Percentiles rank a stretch among this genome's conserved stretches.
These are phyloP conservation scores for Acer saccharum DNA, from an alignment of 345 rosid species.

Conservation along the genomic window DNA sequence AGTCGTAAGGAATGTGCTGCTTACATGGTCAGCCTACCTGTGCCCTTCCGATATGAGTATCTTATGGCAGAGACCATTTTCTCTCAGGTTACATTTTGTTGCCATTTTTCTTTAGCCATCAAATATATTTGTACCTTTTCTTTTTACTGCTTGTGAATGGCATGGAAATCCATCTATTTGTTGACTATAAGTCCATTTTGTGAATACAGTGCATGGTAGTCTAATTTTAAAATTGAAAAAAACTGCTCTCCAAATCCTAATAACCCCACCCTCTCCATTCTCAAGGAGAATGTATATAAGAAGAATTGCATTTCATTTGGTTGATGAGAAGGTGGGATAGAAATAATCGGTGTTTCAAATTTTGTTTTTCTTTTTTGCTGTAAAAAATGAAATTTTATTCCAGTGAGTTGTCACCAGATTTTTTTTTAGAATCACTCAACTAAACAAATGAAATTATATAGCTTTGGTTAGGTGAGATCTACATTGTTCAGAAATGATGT, in stretches of 20 bases:
- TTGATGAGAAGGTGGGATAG: background rate
- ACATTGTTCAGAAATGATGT: background rate
- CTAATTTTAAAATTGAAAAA: background rate
- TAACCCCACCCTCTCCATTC: background rate
- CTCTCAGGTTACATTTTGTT: constrained; percentile 72
- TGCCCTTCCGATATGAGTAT: constrained; percentile 94
- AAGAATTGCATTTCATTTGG: background rate
- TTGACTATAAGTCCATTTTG: background rate
- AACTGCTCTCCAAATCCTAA: background rate
- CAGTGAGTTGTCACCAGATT: background rate
- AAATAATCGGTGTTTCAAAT: background rate
- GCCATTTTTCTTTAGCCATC: constrained; percentile 2
- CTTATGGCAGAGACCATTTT: constrained; percentile 98
- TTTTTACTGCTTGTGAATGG: background rate
- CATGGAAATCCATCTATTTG: constrained; percentile 3
- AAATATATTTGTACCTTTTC: background rate
- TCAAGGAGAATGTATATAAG: background rate
- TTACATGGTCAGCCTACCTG: constrained; percentile 92
- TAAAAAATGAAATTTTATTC: background rate
- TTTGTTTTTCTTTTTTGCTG: background rate
- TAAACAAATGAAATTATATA: background rate
- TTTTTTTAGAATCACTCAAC: background rate
- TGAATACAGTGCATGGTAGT: background rate
- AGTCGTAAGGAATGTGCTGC: constrained; percentile 99
- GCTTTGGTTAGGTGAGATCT: background rate